Evolutionary conservation across 1,139 yeast species (phyloP).

Genomic region (Blastobotrys buckinghamii): DNA sequence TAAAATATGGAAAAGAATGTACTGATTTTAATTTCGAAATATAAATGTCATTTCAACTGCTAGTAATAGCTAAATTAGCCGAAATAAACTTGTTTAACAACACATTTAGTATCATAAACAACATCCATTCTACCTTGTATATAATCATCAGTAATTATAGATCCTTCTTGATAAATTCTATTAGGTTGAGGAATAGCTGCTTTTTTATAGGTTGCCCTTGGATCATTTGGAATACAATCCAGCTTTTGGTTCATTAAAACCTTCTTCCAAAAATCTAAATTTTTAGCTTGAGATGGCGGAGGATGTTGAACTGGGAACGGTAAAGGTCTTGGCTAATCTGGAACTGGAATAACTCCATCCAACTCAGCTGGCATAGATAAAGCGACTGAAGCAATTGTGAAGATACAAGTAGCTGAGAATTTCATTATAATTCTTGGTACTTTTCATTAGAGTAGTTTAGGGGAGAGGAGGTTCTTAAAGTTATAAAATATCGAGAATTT

Average conservation of each 20-base stretch:
- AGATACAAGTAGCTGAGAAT: no score
- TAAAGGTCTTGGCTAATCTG: no score
- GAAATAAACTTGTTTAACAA: neutral
- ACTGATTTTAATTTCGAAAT: neutral
- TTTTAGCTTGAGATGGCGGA: neutral
- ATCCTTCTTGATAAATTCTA: neutral
- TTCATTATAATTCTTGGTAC: no score
- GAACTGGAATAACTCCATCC: no score
- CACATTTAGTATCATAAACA: conserved; percentile 1
- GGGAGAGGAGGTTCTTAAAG: no score
- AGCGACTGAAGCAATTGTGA: no score
- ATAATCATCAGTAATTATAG: conserved; percentile 7
- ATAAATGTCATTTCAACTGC: neutral
- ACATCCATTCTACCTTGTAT: conserved; percentile 8
- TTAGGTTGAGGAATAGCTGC: neutral
- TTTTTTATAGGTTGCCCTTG: neutral
- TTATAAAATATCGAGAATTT: no score
- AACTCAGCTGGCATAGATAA: no score
- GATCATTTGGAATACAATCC: neutral
- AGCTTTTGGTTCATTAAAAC: neutral
- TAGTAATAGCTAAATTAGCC: neutral
- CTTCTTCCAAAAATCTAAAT: neutral
- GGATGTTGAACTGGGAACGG: no score
- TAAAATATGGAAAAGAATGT: neutral
- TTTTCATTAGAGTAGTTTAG: no score